A percentile compares a stretch with the other conserved stretches of the same genome.
These are phyloP conservation scores for Pseudogymnoascus sp. DNA, from an alignment of 2,329 filamentous ascomycete genomes.

Conservation along the genomic window DNA sequence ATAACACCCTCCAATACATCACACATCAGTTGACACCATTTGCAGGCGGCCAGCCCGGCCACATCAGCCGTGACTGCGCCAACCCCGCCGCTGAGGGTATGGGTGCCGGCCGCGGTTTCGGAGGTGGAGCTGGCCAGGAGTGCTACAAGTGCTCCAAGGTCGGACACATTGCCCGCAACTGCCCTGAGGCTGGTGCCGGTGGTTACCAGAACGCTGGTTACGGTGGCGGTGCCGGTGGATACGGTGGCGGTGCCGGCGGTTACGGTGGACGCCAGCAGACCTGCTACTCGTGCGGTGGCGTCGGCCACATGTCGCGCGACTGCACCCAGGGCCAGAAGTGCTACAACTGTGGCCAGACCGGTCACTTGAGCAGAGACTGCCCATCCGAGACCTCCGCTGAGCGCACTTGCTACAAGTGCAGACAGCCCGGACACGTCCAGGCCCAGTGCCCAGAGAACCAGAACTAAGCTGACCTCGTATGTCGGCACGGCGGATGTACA, in stretches of 20 bases:
- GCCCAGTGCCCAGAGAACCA: conserved; percentile 64
- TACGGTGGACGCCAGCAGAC: conserved; percentile 55
- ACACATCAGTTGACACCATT: background rate
- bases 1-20: background rate
- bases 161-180: conserved; percentile 93
- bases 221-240: conserved; percentile 40
- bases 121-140: conserved; percentile 52
- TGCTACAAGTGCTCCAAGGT: conserved; percentile 99
- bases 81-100: conserved; percentile 30
- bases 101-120: conserved; percentile 25
- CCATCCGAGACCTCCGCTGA: conserved; percentile 83
- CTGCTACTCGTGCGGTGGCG: conserved; percentile 97
- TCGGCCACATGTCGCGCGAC: conserved; percentile 94
- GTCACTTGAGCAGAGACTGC: conserved; percentile 93
- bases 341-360: conserved; percentile 96
- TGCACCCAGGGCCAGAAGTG: conserved; percentile 99
- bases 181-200: conserved; percentile 60
- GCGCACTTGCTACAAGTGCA: conserved; percentile 98
- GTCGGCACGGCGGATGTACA: conserved; percentile 18
- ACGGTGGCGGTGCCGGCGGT: conserved; percentile 41
- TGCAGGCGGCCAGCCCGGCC: conserved; percentile 62
- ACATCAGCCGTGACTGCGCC: conserved; percentile 74
- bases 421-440: conserved; percentile 82
- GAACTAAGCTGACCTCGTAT: conserved; percentile 48
- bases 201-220: conserved; percentile 43